phyloP scores from a whole-genome alignment of 495 filamentous ascomycete genomes.

The Lasiosphaeria miniovina region DNA sequence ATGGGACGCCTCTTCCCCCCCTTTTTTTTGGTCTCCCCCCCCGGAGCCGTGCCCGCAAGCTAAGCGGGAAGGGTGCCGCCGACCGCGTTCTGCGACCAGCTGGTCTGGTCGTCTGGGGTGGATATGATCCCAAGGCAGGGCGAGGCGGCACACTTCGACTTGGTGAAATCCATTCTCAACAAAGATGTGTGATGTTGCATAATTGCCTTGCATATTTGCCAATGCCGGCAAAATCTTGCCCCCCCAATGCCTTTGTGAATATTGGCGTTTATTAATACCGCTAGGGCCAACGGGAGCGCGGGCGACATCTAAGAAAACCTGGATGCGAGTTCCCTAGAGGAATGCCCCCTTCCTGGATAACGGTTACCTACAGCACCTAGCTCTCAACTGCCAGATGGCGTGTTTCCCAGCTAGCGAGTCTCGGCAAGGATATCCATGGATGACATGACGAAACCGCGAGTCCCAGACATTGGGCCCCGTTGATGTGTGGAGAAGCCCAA shows the following conservation, averaged over 20 bases:
- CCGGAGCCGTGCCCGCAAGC: background rate
- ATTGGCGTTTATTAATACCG: conserved; percentile 25
- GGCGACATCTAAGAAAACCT: conserved; percentile 25
- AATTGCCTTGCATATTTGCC: conserved; percentile 36
- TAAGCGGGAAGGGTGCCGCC: conserved; percentile 1
- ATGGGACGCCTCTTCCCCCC: background rate
- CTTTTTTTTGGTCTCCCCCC: background rate
- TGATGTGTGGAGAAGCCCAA: background rate
- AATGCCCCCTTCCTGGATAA: conserved; percentile 21
- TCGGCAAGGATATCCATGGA: conserved; percentile 23
- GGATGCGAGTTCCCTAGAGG: conserved; percentile 16
- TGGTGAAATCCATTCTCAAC: conserved; percentile 1
- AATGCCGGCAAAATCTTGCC: conserved; percentile 36
- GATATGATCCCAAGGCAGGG: conserved; percentile 2
- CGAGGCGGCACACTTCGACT: conserved; percentile 11
- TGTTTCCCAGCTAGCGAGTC: conserved; percentile 16
- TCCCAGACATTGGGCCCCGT: background rate
- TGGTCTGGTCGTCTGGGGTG: conserved; percentile 8
- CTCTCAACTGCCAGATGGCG: background rate
- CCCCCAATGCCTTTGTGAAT: conserved; percentile 31
- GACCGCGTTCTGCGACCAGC: background rate
- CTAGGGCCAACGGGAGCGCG: conserved; percentile 25
- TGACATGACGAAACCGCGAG: background rate
- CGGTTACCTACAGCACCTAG: background rate
- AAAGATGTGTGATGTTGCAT: conserved; percentile 27